Evolutionary conservation across 2,329 filamentous ascomycete species (phyloP), one percentile per base, ranked within the genome.

Genomic region (Lizonia empirigonia): DNA sequence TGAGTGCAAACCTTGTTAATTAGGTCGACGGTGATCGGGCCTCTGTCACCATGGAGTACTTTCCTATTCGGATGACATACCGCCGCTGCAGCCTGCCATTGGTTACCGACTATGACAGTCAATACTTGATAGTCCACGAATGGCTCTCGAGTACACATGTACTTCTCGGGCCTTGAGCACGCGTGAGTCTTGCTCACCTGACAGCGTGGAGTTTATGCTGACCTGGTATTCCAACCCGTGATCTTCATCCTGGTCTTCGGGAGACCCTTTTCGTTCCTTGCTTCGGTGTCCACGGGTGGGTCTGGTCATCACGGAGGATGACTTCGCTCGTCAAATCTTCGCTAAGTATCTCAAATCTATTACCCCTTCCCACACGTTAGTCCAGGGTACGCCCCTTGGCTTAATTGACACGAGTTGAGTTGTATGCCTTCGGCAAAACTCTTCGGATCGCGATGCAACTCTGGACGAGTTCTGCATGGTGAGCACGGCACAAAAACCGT

Each of bases 61-160:
- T 53, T 56, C 62, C 59, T 41, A 39, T 58, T 59, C 36, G 42
- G 52, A 50, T 33, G 49, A 49, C 48, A 46, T 40, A 56, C 50
- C 58, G 44, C 53, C 26, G 39, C 35, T 57, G 18, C 12, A 38
- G 10, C n/a, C 16, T 33, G 34, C 50, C 39, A 70, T 72, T 71
- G 69, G 69, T 56, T 71, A 72, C 69, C 69, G 66, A 66, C 56
- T 32, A 27, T 35, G 22, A 32, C 52, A 67, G 57, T 64, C 69
- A 71, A 71, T 72, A 71, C 60, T 65, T 67, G 60, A 53, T 65
- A 64, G 62, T 64, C 63, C 62, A 63, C 68, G 69, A 68, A 69
- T 68, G 58, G 59, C 53, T 53, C 63, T 64, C 58, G 60, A 63
- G 62, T 58, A 63, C 45, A 60, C 62, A 60, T 60, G 57, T 67